Conservation (phyloP, 495 filamentous ascomycete genomes). For the Pyrenopolyporus hunteri region DNA sequence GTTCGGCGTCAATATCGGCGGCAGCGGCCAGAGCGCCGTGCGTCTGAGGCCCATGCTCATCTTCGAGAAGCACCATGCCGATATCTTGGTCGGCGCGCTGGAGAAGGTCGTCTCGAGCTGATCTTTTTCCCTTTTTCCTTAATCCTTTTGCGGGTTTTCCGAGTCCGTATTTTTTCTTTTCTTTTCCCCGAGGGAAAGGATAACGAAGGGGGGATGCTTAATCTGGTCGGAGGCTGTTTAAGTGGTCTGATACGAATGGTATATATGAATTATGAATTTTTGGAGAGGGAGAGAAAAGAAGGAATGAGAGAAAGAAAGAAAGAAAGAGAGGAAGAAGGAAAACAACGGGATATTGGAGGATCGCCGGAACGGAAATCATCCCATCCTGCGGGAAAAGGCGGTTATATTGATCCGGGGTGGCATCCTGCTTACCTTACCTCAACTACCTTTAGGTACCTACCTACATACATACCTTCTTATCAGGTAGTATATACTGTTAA, state of each 20-base stretch:
- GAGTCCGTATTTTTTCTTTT: not conserved
- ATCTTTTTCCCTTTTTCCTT: not conserved
- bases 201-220: not conserved
- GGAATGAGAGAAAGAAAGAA: not conserved
- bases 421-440: conserved; percentile 2
- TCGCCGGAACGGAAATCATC: not conserved
- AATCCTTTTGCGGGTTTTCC: not conserved
- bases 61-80: conserved; percentile 92
- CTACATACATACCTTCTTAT: too few species aligned
- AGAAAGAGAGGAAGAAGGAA: not conserved
- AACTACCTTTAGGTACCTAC: not conserved
- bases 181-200: not conserved
- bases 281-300: not conserved
- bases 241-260: not conserved
- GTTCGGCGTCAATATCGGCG: conserved; percentile 92
- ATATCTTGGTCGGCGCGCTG: conserved; percentile 59
- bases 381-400: not conserved
- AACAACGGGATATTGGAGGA: not conserved
- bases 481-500: not conserved
- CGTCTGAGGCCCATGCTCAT: conserved; percentile 93
- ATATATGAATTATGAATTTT: not conserved
- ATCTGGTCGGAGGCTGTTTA: not conserved
- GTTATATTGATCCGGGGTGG: conserved; percentile 3
- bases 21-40: conserved; percentile 79
- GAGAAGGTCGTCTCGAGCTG: conserved; percentile 70